Evolutionary conservation across 495 filamentous ascomycete genomes (phyloP).

Genomic region (Wilcoxina mikolae): DNA sequence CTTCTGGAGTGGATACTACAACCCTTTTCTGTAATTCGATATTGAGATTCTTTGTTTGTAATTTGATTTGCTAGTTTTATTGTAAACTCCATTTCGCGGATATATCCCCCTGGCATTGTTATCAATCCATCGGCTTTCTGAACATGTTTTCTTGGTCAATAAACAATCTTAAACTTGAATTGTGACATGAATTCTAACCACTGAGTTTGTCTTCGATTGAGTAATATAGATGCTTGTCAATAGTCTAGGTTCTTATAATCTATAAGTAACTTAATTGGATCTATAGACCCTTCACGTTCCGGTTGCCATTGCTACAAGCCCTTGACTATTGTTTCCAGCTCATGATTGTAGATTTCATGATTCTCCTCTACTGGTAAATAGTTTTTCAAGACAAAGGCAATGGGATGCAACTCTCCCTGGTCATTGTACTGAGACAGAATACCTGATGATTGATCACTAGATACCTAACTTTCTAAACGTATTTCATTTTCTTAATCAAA

Average conservation of each 20-base stretch:
- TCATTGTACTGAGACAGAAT: no score
- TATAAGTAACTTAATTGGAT: constrained; percentile 11
- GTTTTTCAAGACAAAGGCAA: no score
- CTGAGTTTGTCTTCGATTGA: neutral
- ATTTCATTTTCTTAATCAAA: no score
- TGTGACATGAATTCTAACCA: constrained; percentile 8
- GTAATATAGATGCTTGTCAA: constrained; percentile 13
- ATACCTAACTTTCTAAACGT: no score
- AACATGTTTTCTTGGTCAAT: constrained; percentile 9
- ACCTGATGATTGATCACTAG: no score
- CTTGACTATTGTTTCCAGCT: constrained; percentile 5
- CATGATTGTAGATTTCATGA: constrained; percentile 9
- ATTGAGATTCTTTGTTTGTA: neutral
- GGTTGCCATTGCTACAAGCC: constrained; percentile 25
- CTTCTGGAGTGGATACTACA: neutral
- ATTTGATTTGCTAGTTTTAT: neutral
- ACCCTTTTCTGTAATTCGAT: neutral
- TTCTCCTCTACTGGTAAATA: no score
- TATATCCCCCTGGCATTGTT: constrained; percentile 4
- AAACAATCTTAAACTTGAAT: constrained; percentile 14
- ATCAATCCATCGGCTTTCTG: constrained; percentile 11
- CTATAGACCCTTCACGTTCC: constrained; percentile 11
- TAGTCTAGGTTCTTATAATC: constrained; percentile 26
- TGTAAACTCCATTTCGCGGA: neutral
- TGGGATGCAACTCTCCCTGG: no score